Base-by-base conservation (phyloP, 805 yeast genomes). In the Starmerella potacharoeniae region DNA sequence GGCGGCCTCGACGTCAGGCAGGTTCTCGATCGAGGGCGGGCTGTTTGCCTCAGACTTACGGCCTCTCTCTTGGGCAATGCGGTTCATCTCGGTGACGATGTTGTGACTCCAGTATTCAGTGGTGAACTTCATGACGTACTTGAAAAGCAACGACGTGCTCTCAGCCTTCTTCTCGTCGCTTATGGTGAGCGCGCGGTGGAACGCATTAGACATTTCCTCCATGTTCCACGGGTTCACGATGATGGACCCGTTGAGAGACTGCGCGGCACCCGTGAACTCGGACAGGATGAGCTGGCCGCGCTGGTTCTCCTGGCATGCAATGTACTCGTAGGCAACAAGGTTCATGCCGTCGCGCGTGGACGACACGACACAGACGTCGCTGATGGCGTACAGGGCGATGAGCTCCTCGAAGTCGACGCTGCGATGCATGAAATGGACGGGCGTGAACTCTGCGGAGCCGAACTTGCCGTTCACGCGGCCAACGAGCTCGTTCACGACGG, bases 251-350 rank as follows among this genome's bases (percentile, higher is more conserved):
- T 93, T 91, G 60, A 93, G 74, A 1, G 95, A 85, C 71, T 93
- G 99, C 0, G 98, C 97, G n/a, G 98, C 98, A 49, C 99, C 99
- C 0, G 98, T 93, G 72, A 93, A 93, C 71, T 93, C 99, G 43
- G 95, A 84, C 59, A 93, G 69, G 49, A 93, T 86, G 62, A 93
- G 75, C 3, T 89, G 81, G 8, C 99, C 99, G 59, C 88, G 82
- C 58, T 81, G 81, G 48, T 83, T 82, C 59, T 82, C 78, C 71
- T 93, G 98, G 66, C 97, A 91, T 0, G 97, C 97, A 64, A 93
- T 88, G 70, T 93, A 93, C 71, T 93, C 99, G 68, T 88, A 95
- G 52, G 91, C 81, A 45, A 95, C 98, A 65, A 93, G 77, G 68
- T 93, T 93, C 99, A 93, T 93, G 64, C 99, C 99, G 68, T 93